Percentiles rank a stretch among this genome's conserved stretches.
Conservation (phyloP, 352 stramenopile genomes). For the Peronospora destructor region DNA sequence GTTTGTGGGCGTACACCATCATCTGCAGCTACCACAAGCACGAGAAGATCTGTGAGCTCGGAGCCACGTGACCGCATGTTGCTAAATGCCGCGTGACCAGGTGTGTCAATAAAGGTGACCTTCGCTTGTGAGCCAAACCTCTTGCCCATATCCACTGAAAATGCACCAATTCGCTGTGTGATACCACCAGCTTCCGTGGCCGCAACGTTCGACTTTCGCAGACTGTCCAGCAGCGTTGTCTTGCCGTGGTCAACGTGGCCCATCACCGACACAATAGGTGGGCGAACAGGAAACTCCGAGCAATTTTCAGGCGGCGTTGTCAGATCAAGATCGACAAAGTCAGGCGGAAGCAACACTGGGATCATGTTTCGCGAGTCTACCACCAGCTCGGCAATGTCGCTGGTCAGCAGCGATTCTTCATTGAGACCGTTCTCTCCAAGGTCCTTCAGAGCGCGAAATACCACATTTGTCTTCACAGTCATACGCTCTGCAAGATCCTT, state of each 20-base stretch:
- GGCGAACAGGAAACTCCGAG: conserved; percentile 54
- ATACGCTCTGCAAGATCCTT: conserved; percentile 78
- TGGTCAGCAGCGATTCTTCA: conserved; percentile 66
- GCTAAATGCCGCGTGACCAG: conserved; percentile 97
- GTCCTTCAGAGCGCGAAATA: conserved; percentile 57
- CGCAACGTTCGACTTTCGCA: conserved; percentile 89
- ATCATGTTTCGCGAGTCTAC: conserved; percentile 84
- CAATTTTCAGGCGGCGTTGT: conserved; percentile 56
- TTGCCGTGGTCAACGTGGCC: conserved; percentile 99
- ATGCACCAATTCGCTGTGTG: conserved; percentile 97
- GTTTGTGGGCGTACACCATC: conserved; percentile 98
- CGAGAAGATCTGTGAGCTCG: conserved; percentile 96
- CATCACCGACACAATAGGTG: conserved; percentile 98
- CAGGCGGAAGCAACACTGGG: conserved; percentile 69
- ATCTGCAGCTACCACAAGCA: conserved; percentile 97
- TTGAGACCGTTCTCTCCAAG: conserved; percentile 61
- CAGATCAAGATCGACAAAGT: conserved; percentile 77
- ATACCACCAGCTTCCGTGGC: conserved; percentile 97
- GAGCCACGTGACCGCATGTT: conserved; percentile 95
- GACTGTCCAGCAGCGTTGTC: conserved; percentile 96
- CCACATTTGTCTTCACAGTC: conserved; percentile 62
- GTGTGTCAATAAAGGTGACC: conserved; percentile 99
- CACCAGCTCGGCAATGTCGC: conserved; percentile 70
- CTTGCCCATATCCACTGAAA: conserved; percentile 92
- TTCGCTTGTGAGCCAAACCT: conserved; percentile 48